Percentiles rank a stretch among this genome's conserved stretches.
phyloP scores from a whole-genome alignment of 441 rosid genomes.

The Codiaeum variegatum region DNA sequence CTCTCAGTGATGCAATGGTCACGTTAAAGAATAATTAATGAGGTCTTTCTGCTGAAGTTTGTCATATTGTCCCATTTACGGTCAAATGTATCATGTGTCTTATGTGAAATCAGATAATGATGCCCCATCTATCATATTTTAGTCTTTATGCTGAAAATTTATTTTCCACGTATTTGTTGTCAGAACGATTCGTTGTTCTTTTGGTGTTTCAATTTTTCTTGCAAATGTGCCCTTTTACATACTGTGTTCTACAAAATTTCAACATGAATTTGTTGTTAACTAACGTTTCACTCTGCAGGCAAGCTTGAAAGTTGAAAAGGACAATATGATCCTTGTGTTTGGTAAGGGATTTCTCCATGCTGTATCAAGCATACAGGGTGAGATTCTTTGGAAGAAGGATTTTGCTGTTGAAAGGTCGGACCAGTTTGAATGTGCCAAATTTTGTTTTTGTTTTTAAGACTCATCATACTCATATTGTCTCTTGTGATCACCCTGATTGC shows the following conservation, averaged over 20 bases:
- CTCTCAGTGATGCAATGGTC: neutral
- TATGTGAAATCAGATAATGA: neutral
- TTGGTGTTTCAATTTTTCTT: neutral
- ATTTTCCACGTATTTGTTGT: neutral
- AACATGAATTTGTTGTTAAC: constrained; percentile 9
- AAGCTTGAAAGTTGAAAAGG: constrained; percentile 66
- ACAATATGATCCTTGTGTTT: constrained; percentile 54
- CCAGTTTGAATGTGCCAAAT: constrained; percentile 9
- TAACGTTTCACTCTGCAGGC: constrained; percentile 40
- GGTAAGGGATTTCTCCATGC: constrained; percentile 77
- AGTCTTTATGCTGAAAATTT: neutral
- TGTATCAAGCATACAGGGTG: constrained; percentile 84
- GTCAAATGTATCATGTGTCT: neutral
- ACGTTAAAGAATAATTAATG: neutral
- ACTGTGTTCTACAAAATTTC: neutral
- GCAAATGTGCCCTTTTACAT: too few relatives aligned
- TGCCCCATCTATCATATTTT: neutral
- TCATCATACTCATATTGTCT: constrained; percentile 23
- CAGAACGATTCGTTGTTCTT: neutral
- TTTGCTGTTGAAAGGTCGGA: constrained; percentile 73
- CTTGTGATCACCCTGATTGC: constrained; percentile 30
- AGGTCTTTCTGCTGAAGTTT: neutral
- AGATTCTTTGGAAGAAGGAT: constrained; percentile 83
- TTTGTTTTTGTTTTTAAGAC: constrained; percentile 9
- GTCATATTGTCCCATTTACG: neutral